A percentile compares a stretch with the other conserved stretches of the same genome.
phyloP scores from a whole-genome alignment of 441 rosid genomes.

The Breynia disticha region DNA sequence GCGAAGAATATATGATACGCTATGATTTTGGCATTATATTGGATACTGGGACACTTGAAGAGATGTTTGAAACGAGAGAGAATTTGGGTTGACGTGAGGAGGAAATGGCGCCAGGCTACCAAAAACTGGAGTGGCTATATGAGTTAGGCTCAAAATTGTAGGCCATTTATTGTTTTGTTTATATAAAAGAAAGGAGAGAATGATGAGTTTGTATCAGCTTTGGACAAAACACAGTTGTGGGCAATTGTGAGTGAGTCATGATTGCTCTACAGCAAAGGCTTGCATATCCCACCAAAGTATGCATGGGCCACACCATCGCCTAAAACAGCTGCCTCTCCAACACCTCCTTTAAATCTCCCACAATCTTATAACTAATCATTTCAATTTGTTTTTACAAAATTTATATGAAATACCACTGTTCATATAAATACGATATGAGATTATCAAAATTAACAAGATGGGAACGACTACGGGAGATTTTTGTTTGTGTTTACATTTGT shows the following conservation, averaged over 20 bases:
- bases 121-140: slow-evolving; percentile 18
- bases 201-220: slow-evolving; percentile 13
- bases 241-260: slow-evolving; percentile 20
- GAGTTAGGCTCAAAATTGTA: slow-evolving; percentile 31
- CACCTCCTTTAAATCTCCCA: slow-evolving; percentile 18
- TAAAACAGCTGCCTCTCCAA: slow-evolving; percentile 13
- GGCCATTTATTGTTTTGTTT: slow-evolving; percentile 8
- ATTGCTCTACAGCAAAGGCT: slow-evolving; percentile 24
- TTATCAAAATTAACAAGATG: too few relatives aligned
- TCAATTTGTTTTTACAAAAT: slow-evolving; percentile 12
- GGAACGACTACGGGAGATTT: too few relatives aligned
- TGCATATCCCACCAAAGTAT: slow-evolving; percentile 12
- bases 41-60: slow-evolving; percentile 16
- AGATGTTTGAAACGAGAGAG: background rate
- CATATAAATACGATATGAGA: background rate
- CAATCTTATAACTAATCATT: slow-evolving; percentile 37
- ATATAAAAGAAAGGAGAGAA: background rate
- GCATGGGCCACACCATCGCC: slow-evolving; percentile 39
- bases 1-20: slow-evolving; percentile 1
- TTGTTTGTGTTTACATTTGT: too few relatives aligned
- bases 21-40: background rate
- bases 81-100: slow-evolving; percentile 16
- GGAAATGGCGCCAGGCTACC: slow-evolving; percentile 21
- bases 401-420: too few relatives aligned
- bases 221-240: slow-evolving; percentile 12